Evolutionary conservation across 441 rosid genomes (phyloP), one percentile per base, ranked within the genome.

Genomic region (Jatropha podagrica): DNA sequence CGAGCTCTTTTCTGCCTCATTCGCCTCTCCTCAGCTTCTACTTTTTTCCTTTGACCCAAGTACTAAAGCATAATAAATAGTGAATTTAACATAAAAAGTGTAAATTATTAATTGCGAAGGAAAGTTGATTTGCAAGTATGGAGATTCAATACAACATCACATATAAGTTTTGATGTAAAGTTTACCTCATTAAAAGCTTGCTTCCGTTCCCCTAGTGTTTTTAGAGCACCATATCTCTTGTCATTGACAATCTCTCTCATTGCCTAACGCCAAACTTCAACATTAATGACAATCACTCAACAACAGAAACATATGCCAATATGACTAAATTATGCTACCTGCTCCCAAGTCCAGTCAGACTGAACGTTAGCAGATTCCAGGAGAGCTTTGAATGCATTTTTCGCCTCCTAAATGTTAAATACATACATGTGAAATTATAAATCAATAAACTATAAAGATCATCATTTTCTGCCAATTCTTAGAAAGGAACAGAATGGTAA

Each of bases 341-440:
- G 99, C 84, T 96, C 99, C 99, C 99, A 96, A 46, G 96, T 92
- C 98, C 97, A 96, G 80, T 96, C 99, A 60, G 97, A 89, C 74
- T 86, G 96, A 77, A 96, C 97, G 74, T 90, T 91, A 63, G 84
- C 92, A 66, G 95, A 91, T 80, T 96, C 97, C 76, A 96, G 85
- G 70, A 96, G 98, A 71, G 89, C 85, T 86, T 96, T 96, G 84
- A 96, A 96, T 78, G 97, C 96, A 89, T 86, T 92, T 87, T 89
- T 96, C 40, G 99, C 98, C 84, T 96, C 99, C 99, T 95, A 71
- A 44, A 83, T 52, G 72, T 55, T 46, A 58, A 52, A 81, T 11
- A 12, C 54, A 44, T 3, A 49, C 13, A 49, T 37, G 14, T 49
- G 65, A 55, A 15, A 66, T 67, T 18, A 3, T 48, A 58, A 20